These are phyloP conservation scores for Gypsophila paniculata DNA, from an alignment of 179 eudicot species.

Conservation along the genomic window DNA sequence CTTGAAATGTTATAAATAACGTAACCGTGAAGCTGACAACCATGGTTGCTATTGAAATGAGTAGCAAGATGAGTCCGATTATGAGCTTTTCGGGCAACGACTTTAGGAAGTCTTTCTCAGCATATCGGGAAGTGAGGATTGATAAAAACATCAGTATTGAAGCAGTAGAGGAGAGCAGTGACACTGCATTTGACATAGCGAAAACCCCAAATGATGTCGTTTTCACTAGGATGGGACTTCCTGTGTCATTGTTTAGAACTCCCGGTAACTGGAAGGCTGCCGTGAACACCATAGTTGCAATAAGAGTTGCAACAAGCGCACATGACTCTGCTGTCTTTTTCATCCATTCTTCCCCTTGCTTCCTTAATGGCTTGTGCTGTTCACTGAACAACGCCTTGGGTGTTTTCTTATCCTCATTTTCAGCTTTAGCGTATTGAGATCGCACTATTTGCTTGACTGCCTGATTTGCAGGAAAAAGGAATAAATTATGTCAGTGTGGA, in stretches of 20 bases:
- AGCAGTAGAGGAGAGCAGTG: constrained; percentile 17
- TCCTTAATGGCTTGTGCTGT: constrained; percentile 21
- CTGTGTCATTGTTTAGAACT: constrained; percentile 21
- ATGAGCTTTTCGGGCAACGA: too few relatives aligned
- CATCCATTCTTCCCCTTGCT: constrained; percentile 26
- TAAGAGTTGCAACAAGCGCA: constrained; percentile 21
- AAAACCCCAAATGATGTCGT: constrained; percentile 20
- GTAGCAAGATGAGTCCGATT: too few relatives aligned
- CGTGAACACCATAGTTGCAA: constrained; percentile 13
- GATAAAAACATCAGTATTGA: too few relatives aligned
- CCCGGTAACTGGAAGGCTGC: constrained; percentile 21
- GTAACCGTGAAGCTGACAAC: too few relatives aligned
- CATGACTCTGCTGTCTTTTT: constrained; percentile 23
- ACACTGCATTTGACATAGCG: constrained; percentile 22
- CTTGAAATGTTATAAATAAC: too few relatives aligned
- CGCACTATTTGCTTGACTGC: constrained; percentile 31
- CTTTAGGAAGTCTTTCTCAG: too few relatives aligned
- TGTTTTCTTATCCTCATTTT: constrained; percentile 19
- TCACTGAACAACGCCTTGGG: constrained; percentile 16
- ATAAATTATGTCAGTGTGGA: too few relatives aligned
- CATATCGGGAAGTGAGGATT: too few relatives aligned
- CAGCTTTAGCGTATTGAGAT: constrained; percentile 23
- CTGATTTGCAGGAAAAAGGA: constrained; percentile 11
- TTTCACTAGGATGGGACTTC: constrained; percentile 22
- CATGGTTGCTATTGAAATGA: too few relatives aligned